Evolutionary conservation across 1,139 yeast genomes (phyloP), one percentile per base, ranked within the genome.

Genomic region (Candida freyschussii): DNA sequence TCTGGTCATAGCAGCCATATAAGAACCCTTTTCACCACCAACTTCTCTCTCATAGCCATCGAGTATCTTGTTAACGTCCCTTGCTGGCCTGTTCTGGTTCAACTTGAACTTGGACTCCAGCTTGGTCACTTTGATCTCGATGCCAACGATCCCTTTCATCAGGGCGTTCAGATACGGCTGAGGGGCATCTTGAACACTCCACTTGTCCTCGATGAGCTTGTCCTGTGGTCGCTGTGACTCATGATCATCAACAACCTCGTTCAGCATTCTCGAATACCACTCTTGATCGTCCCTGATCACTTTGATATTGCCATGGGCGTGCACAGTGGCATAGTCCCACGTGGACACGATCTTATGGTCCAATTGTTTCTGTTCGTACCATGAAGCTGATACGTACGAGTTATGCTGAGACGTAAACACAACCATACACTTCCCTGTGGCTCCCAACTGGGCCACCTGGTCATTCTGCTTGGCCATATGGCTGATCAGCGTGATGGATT

Each of bases 291-390:
- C 75, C 31, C 64, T 69, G 13, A 72, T 53, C 9, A 79, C 53
- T 13, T 43, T 60, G 8, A 81, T 67, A 26, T 55, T 65, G 4
- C 86, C 86, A 36, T 72, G 61, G 25, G 72, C 64, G 48, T 79
- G 85, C 23, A 73, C 78, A 5, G 75, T 59, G 2, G 75, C 77
- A 57, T 73, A 79, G 53, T 75, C 79, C 87, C 86, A 79, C 0
- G 87, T 79, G 10, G 86, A 85, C 8, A 78, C 87, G 24, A 65
- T 69, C 47, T 76, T 78, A 41, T 76, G 81, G 17, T 79, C 72
- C 31, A 65, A 67, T 43, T 65, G 60, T 56, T 79, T 78, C 3
- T 67, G 64, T 3, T 75, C 70, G 48, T 79, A 78, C 65, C 78
- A 78, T 12, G 67, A 57, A 3, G 87, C 85, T 7, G 79, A 60